A percentile compares a stretch with the other conserved stretches of the same genome.
Evolutionary conservation across 192 early-diverging fungal species (phyloP).

Genomic region (Umbelopsis sp.): DNA sequence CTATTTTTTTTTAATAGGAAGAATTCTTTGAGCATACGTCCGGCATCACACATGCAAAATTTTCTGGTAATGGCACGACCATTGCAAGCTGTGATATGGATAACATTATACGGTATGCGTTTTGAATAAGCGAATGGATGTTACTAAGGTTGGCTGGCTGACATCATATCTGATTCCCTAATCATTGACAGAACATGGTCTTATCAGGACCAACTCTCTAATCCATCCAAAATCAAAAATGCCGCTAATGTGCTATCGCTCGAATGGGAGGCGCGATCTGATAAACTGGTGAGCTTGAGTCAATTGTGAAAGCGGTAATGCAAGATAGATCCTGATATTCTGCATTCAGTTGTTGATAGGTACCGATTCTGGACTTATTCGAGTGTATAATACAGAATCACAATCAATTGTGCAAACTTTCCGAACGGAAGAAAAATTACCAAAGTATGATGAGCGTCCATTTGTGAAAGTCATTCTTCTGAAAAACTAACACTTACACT

Average conservation of each 20-base stretch:
- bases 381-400: constrained; percentile 56
- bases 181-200: constrained; percentile 37
- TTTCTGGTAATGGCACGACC: constrained; percentile 55
- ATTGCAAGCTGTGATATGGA: constrained; percentile 68
- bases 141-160: neutral
- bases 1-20: constrained; percentile 34
- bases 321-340: constrained; percentile 16
- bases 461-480: neutral
- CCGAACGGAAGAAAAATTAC: constrained; percentile 45
- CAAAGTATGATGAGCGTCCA: constrained; percentile 29
- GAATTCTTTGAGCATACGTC: constrained; percentile 61
- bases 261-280: constrained; percentile 51
- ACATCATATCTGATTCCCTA: neutral
- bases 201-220: constrained; percentile 37
- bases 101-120: constrained; percentile 52
- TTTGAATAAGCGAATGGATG: neutral
- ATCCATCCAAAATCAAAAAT: constrained; percentile 35
- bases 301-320: constrained; percentile 44
- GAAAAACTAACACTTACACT: neutral
- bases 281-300: constrained; percentile 42
- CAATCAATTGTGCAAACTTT: constrained; percentile 60
- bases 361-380: constrained; percentile 49
- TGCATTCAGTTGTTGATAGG: constrained; percentile 56
- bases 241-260: constrained; percentile 42
- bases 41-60: constrained; percentile 56